A percentile compares a stretch with the other conserved stretches of the same genome.
phyloP scores from a whole-genome alignment of 345 rosid genomes.

The Geranium rotundifolium region DNA sequence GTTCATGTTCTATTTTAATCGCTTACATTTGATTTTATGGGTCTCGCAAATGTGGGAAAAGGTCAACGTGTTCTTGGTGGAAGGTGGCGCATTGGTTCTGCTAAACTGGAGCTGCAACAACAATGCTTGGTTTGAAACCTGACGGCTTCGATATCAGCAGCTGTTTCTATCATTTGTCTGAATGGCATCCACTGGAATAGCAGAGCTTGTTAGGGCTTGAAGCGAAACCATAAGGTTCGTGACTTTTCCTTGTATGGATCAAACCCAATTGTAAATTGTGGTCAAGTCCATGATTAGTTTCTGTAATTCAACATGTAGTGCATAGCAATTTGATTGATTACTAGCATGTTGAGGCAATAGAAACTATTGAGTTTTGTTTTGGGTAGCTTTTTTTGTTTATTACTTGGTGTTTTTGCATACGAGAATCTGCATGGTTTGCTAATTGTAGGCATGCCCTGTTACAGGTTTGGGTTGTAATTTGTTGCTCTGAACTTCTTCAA shows the following conservation, averaged over 20 bases:
- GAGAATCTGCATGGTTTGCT: neutral
- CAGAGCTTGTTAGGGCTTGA: slow-evolving; percentile 33
- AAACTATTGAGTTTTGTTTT: neutral
- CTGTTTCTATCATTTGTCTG: slow-evolving; percentile 60
- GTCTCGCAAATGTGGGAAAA: neutral
- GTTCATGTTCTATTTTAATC: neutral
- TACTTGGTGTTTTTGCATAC: neutral
- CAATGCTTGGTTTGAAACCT: slow-evolving; percentile 38
- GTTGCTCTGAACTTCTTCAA: slow-evolving; percentile 17
- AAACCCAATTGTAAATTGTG: neutral
- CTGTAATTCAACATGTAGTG: neutral
- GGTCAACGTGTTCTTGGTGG: slow-evolving; percentile 15
- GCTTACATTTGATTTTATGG: neutral
- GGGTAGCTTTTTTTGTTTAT: neutral
- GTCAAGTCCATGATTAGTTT: slow-evolving; percentile 1
- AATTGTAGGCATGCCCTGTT: slow-evolving; percentile 6
- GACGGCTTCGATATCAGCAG: slow-evolving; percentile 28
- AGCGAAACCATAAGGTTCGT: slow-evolving; percentile 20
- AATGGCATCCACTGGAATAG: slow-evolving; percentile 91
- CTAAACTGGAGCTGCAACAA: slow-evolving; percentile 36
- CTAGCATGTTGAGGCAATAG: neutral
- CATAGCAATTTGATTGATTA: neutral
- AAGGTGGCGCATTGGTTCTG: slow-evolving; percentile 9
- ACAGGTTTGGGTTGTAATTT: slow-evolving; percentile 5
- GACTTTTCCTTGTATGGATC: neutral